Conservation (phyloP, 1,284 basidiomycete species). For the Sporisorium graminicola region DNA sequence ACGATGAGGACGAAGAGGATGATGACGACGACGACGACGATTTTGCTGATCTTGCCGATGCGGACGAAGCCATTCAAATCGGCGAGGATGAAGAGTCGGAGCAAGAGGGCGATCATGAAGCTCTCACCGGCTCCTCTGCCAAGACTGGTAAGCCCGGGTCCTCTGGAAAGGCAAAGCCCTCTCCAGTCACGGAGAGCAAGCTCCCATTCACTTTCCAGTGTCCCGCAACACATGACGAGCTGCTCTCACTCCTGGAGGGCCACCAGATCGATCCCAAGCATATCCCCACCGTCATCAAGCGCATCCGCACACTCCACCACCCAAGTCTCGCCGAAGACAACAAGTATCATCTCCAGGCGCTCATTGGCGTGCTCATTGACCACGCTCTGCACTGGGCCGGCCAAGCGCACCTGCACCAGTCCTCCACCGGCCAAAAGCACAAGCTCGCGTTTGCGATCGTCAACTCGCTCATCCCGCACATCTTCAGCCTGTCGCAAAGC, state of each 20-base stretch:
- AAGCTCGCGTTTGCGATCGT: slow-evolving; percentile 78
- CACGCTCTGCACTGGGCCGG: slow-evolving; percentile 79
- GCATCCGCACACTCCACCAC: slow-evolving; percentile 90
- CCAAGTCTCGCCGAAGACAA: slow-evolving; percentile 90
- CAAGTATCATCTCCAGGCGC: slow-evolving; percentile 78
- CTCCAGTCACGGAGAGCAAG: slow-evolving; percentile 35
- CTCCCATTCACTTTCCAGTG: slow-evolving; percentile 93
- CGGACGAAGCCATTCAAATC: slow-evolving; percentile 50
- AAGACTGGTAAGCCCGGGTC: slow-evolving; percentile 16
- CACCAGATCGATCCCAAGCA: slow-evolving; percentile 74
- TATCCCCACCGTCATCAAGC: slow-evolving; percentile 85
- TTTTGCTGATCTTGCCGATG: slow-evolving; percentile 58
- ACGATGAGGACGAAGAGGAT: slow-evolving; percentile 24
- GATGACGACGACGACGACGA: slow-evolving; percentile 72
- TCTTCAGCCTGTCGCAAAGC: slow-evolving; percentile 81
- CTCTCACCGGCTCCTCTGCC: slow-evolving; percentile 30
- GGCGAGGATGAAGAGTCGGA: slow-evolving; percentile 64
- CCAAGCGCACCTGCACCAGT: slow-evolving; percentile 33
- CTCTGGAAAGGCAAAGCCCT: slow-evolving; percentile 3
- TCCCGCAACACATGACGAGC: slow-evolving; percentile 86
- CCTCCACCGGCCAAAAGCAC: slow-evolving; percentile 68
- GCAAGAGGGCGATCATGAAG: slow-evolving; percentile 46
- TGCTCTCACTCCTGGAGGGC: slow-evolving; percentile 82
- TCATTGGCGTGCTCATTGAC: slow-evolving; percentile 88
- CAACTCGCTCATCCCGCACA: slow-evolving; percentile 82